Evolutionary conservation across 345 rosid species (phyloP).

Genomic region (Cardamine resedifolia): DNA sequence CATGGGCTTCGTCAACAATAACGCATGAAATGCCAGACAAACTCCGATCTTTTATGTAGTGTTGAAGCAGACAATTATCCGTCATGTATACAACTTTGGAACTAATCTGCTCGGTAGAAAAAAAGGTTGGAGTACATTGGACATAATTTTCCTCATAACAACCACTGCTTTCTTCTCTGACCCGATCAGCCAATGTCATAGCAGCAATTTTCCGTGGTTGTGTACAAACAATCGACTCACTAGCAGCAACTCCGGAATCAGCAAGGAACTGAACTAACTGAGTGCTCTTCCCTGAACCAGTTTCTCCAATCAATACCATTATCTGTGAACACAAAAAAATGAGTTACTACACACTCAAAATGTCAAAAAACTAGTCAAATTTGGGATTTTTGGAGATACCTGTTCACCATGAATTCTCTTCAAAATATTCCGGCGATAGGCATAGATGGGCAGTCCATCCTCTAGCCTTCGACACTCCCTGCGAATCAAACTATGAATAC

Average conservation of each 20-base stretch:
- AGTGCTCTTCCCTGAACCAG: conserved; percentile 96
- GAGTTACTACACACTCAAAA: neutral
- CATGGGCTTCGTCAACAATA: conserved; percentile 92
- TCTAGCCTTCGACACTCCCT: conserved; percentile 77
- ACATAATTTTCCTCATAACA: conserved; percentile 59
- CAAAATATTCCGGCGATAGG: conserved; percentile 53
- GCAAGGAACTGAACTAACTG: conserved; percentile 88
- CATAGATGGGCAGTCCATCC: conserved; percentile 75
- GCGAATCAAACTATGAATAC: conserved; percentile 48
- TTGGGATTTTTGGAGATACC: conserved; percentile 37
- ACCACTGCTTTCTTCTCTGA: conserved; percentile 70
- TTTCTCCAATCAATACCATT: conserved; percentile 82
- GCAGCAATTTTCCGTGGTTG: conserved; percentile 94
- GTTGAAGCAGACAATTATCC: conserved; percentile 80
- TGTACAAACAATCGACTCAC: conserved; percentile 71
- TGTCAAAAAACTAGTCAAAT: neutral
- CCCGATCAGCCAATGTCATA: conserved; percentile 66
- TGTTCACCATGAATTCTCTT: conserved; percentile 45
- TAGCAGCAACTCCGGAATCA: conserved; percentile 69
- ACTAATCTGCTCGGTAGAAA: conserved; percentile 53
- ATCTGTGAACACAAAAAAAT: conserved; percentile 43
- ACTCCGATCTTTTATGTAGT: conserved; percentile 60
- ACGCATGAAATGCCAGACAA: conserved; percentile 80
- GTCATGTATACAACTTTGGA: conserved; percentile 77
- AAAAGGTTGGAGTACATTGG: conserved; percentile 54